These are phyloP conservation scores for Lagenaria siceraria DNA, from an alignment of 306 rosid genomes.

Conservation along the genomic window DNA sequence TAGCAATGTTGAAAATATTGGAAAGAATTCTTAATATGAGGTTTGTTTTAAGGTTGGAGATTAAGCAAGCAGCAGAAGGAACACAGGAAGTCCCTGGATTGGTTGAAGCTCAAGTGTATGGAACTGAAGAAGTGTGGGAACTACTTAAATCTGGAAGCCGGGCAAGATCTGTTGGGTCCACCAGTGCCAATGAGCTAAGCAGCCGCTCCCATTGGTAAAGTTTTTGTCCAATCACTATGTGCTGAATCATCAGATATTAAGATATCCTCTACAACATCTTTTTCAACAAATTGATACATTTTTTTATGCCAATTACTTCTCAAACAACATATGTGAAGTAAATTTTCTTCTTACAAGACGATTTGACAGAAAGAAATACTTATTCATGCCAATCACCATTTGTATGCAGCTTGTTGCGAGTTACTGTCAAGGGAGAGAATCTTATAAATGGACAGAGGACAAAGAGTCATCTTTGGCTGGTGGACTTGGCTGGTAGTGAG, in stretches of 20 bases:
- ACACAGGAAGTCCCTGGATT: conserved; percentile 96
- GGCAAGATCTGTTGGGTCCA: conserved; percentile 89
- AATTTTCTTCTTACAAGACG: background rate
- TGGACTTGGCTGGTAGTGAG: conserved; percentile 98
- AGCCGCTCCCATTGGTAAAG: conserved; percentile 94
- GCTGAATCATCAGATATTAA: background rate
- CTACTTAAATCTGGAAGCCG: conserved; percentile 68
- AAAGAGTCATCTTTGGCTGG: conserved; percentile 92
- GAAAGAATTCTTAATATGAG: background rate
- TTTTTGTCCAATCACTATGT: background rate
- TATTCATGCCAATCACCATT: conserved; percentile 1
- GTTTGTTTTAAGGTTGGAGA: conserved; percentile 54
- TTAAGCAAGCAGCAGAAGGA: conserved; percentile 91
- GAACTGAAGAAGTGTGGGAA: conserved; percentile 75
- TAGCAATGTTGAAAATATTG: background rate
- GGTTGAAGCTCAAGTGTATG: conserved; percentile 57
- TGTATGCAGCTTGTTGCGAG: conserved; percentile 66
- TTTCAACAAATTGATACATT: background rate
- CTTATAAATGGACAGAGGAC: conserved; percentile 67
- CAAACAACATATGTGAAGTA: background rate
- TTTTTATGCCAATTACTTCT: background rate
- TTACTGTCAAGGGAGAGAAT: conserved; percentile 66
- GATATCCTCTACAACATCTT: background rate
- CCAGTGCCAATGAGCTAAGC: conserved; percentile 85
- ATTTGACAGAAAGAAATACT: background rate